Base-by-base conservation (phyloP, 257 asterid species). In the Fraxinus excelsior region DNA sequence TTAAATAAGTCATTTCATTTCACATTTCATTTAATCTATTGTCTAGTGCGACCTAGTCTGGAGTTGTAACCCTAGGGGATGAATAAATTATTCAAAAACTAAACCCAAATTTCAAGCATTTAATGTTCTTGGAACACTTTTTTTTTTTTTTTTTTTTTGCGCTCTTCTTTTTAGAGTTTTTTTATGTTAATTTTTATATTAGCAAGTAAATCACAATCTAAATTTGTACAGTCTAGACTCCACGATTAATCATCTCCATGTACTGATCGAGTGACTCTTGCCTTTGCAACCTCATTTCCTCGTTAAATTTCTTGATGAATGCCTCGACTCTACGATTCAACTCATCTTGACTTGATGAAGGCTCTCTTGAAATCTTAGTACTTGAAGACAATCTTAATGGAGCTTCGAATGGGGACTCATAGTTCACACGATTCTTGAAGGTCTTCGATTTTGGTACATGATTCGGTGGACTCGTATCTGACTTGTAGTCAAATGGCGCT, bases 231-330 rank as follows among this genome's bases (percentile, higher is more conserved):
- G 13, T 70, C 32, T 74, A 64, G 44, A 78, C 85, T 62, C 85
- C 85, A 32, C 84, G 82, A n/a, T 80, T 76, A 66, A 84, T 82
- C 88, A 82, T 84, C 77, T 86, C 84, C 79, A 16, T 78, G 53
- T 75, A 82, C 56, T 77, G 78, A 5, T 84, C 49, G 21, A 87
- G 53, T 0, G 90, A 87, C 70, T 80, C 74, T 73, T 82, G 79
- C 66, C 88, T 76, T 72, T 87, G 87, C 78, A 86, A 42, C 70
- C 83, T 80, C 88, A 84, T 87, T 4, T 87, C 88, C 31, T 84
- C 87, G 21, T 84, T 84, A 28, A 82, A 70, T 64, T 84, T 84
- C 11, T 80, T 82, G 3, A 87, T 84, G 64, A 87, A 87, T 18
- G 79, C 87, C 32, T 87, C 90, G 18, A 81, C 83, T 28, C 80